phyloP scores from a whole-genome alignment of 768 basidiomycete species.

The Ramaria sp. region DNA sequence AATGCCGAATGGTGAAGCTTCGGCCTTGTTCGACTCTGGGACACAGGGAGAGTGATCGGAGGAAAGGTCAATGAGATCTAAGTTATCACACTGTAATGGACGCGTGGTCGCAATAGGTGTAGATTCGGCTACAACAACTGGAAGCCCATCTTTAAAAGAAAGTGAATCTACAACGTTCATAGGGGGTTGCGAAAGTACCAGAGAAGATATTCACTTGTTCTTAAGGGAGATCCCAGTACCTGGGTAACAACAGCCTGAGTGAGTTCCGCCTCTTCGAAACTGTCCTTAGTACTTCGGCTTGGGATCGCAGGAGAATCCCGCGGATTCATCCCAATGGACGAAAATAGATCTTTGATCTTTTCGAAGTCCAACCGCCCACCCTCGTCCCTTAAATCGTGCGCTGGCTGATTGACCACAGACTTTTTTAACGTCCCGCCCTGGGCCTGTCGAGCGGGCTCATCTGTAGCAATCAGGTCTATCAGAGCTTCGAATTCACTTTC shows the following conservation, averaged over 20 bases:
- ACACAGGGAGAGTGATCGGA: neutral
- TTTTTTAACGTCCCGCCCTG: neutral
- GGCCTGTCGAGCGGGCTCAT: neutral
- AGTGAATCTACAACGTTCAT: no score
- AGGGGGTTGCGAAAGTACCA: no score
- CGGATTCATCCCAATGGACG: neutral
- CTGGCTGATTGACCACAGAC: neutral
- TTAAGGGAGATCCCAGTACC: neutral
- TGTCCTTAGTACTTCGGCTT: neutral
- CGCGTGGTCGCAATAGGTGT: no score
- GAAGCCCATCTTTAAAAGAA: no score
- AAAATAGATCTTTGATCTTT: neutral
- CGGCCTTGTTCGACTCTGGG: neutral
- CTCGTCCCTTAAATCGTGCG: neutral
- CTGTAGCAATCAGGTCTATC: neutral
- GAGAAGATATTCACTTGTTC: no score
- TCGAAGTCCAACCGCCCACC: neutral
- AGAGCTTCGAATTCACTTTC: neutral
- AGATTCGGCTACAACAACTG: no score
- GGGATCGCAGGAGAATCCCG: neutral
- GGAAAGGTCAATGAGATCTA: neutral
- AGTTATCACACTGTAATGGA: no score
- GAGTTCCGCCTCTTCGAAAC: neutral
- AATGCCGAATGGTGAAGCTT: neutral
- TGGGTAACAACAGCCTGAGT: neutral